Percentiles rank a stretch among this genome's conserved stretches.
Conservation (phyloP, 2,329 filamentous ascomycete genomes). For the Rhynchosporium graminicola region DNA sequence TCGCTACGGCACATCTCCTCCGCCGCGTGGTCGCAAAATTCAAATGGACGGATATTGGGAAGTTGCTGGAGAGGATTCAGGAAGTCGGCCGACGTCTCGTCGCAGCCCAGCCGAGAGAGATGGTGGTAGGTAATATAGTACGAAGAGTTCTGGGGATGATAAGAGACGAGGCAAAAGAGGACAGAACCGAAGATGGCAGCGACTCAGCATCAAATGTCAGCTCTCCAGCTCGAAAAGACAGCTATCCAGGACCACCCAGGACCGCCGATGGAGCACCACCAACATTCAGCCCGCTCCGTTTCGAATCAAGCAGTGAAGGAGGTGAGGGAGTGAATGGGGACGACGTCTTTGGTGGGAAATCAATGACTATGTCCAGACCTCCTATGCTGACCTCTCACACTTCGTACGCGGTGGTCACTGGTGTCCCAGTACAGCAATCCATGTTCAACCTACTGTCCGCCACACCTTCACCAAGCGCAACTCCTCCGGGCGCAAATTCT, state of each 20-base stretch:
- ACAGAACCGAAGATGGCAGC: constrained; percentile 59
- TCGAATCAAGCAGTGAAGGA: constrained; percentile 33
- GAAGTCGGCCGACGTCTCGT: constrained; percentile 74
- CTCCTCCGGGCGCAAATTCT: constrained; percentile 54
- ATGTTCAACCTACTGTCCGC: constrained; percentile 88
- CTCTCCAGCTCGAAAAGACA: constrained; percentile 34
- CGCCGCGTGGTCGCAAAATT: constrained; percentile 82
- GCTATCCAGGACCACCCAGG: constrained; percentile 24
- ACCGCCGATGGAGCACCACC: constrained; percentile 21
- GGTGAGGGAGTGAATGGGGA: constrained; percentile 30
- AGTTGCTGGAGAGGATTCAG: constrained; percentile 78
- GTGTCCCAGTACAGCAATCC: constrained; percentile 59
- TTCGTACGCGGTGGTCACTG: constrained; percentile 60
- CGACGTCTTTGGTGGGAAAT: constrained; percentile 31
- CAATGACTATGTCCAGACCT: constrained; percentile 51
- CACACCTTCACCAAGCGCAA: constrained; percentile 54
- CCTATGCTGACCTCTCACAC: constrained; percentile 62
- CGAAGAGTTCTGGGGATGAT: constrained; percentile 87
- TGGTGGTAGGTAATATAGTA: constrained; percentile 93
- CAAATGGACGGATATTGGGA: constrained; percentile 74
- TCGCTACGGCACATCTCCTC: constrained; percentile 87
- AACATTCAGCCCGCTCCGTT: constrained; percentile 36
- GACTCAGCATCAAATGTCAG: constrained; percentile 38
- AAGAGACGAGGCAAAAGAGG: constrained; percentile 84
- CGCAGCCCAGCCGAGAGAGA: constrained; percentile 83